Percentiles rank a stretch among this genome's conserved stretches.
phyloP scores from a whole-genome alignment of 768 basidiomycete species.

The Russula sp. region DNA sequence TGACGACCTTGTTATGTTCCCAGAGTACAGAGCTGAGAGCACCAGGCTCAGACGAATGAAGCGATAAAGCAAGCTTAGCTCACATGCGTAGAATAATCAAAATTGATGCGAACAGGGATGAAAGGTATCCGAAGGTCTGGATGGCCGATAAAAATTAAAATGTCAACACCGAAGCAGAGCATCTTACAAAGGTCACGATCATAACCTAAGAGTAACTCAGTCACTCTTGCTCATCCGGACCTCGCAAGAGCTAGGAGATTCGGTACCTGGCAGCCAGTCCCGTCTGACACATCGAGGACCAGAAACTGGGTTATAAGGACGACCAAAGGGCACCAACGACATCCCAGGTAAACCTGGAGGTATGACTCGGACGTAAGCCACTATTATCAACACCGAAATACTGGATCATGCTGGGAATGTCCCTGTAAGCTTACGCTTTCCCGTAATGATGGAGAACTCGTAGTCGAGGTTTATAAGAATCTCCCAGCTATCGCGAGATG shows the following conservation, averaged over 20 bases:
- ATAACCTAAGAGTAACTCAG: neutral
- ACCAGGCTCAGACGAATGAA: neutral
- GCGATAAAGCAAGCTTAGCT: neutral
- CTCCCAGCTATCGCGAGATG: slow-evolving; percentile 3
- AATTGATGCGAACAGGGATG: slow-evolving; percentile 4
- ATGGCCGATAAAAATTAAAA: neutral
- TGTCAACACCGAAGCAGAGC: neutral
- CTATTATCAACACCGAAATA: neutral
- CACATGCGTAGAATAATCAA: slow-evolving; percentile 12
- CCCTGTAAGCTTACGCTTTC: slow-evolving; percentile 1
- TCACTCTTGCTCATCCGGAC: neutral
- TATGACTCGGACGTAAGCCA: neutral
- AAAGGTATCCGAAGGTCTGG: slow-evolving; percentile 8
- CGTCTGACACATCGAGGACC: neutral
- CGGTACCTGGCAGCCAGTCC: neutral
- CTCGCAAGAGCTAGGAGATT: neutral
- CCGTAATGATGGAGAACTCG: neutral
- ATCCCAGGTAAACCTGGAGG: neutral
- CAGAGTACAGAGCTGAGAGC: neutral
- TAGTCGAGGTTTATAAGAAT: slow-evolving; percentile 9
- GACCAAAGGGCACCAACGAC: neutral
- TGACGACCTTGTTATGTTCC: neutral
- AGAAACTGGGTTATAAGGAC: neutral
- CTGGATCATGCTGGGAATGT: neutral
- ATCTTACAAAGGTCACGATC: neutral